Evolutionary conservation across 768 basidiomycete species (phyloP), one percentile per base, ranked within the genome.

Genomic region (Cystofilobasidium bisporidii): DNA sequence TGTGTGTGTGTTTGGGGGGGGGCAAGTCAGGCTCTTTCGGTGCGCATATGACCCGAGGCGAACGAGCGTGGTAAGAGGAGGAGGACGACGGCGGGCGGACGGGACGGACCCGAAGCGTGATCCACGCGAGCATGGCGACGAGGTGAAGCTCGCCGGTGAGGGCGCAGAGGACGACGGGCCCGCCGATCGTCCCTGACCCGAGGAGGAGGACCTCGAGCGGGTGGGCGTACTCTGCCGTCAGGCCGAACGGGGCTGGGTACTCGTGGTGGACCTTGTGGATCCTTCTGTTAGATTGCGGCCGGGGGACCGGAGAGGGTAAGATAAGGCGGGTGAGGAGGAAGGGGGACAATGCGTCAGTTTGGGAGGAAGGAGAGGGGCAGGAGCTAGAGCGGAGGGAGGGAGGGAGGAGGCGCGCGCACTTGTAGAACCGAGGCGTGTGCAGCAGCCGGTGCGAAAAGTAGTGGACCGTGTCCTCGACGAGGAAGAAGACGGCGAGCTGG

Each of bases 211-310:
- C 66, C 36, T 67, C 66, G 20, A 53, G 38, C 18, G 66, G 66
- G 30, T 67, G 66, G 24, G 66, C 66, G 50, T 67, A 67, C 60
- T 67, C 66, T 32, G 66, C 66, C 24, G 56, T 57, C 47, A 67
- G 53, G 11, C 60, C 66, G 28, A 67, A 67, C 43, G 66, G 66
- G n/a, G 66, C 66, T 11, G 66, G 66, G 43, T 61, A 67, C 50
- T 67, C 66, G 50, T 67, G 66, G 33, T 67, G 66, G 36, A 67
- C 61, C 41, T 67, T 67, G 61, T 67, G 66, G 30, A 67, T 67
- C 48, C 48, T 24, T 20, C 48, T 50, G 47, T 48, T 11, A 22
- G 26, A 43, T 11, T 11, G 20, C 41, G 41, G 11, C 41, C 11
- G 41, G 11, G 41, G 20, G 12, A 11, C 20, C 41, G 41, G 20